Base-by-base conservation (phyloP, 805 yeast genomes). In the Komagataella kurtzmanii region DNA sequence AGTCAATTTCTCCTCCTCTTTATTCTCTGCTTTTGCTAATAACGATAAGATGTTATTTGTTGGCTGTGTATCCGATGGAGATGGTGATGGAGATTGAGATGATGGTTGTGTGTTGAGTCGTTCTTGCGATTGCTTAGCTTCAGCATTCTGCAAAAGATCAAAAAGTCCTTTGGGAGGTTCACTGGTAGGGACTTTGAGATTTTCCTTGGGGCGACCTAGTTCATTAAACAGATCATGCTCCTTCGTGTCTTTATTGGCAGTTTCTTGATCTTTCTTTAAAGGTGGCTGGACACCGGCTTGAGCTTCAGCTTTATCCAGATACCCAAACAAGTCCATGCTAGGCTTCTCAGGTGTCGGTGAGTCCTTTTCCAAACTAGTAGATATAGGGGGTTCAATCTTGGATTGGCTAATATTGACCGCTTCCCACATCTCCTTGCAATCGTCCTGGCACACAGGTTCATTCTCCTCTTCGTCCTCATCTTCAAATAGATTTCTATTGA, bases 401-500 rank as follows among this genome's bases (percentile, higher is more conserved):
- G 40, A 1, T 30, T 30, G 12, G 14, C 40, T 30, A 8, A 8
- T 30, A 30, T 30, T 30, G 40, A 30, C 14, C 40, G 12, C 40
- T 30, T 30, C 40, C 30, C 21, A 24, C 19, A 36, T 43, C n/a
- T 23, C 47, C 7, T 24, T 18, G 12, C 43, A 53, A 46, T 55
- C 55, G 30, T 50, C 54, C 12, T 45, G 52, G 18, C 43, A 44
- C 19, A 49, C 44, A 3, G 51, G 52, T 44, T 7, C 50, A n/a
- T 49, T 51, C n/a, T 51, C 55, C 12, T 49, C 40, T 14, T 54
- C 52, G 6, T 45, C 50, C 12, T 61, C 66, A 55, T 63, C 59
- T 3, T 68, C 62, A 51, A 70, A 69, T 17, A 69, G 51, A 49
- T 64, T 63, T 45, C 73, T 54, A 49, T 69, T 68, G 54, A 69